phyloP scores from a whole-genome alignment of 2,329 filamentous ascomycete genomes.

The Penicillium italicum region DNA sequence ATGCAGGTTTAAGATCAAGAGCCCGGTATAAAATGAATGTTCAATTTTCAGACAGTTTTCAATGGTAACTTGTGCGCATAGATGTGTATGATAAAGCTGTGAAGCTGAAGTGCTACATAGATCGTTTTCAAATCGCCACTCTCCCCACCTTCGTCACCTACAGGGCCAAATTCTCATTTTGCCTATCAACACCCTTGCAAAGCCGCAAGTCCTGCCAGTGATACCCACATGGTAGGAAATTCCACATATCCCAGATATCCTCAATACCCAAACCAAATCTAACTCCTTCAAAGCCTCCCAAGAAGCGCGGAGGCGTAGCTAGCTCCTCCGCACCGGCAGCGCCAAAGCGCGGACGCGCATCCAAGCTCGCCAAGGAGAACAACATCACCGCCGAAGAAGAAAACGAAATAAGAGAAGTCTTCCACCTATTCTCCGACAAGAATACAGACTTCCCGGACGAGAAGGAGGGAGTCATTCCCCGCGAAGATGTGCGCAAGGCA shows the following conservation, averaged over 20 bases:
- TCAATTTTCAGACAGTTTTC: not conserved
- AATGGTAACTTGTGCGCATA: not conserved
- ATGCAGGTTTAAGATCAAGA: not conserved
- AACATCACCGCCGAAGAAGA: constrained; percentile 81
- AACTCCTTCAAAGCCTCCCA: constrained; percentile 31
- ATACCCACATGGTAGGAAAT: constrained; percentile 3
- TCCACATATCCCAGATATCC: not conserved
- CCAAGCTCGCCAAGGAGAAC: constrained; percentile 89
- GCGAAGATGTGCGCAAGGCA: constrained; percentile 65
- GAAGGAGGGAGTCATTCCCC: constrained; percentile 66
- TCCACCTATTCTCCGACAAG: constrained; percentile 65
- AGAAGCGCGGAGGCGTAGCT: constrained; percentile 33
- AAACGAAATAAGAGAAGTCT: constrained; percentile 85
- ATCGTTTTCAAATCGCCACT: not conserved
- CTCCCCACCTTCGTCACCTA: constrained; percentile 5
- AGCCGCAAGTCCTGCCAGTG: not conserved
- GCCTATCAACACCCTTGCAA: not conserved
- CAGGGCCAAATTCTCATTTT: not conserved
- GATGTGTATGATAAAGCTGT: not conserved
- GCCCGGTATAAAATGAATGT: too few relatives aligned
- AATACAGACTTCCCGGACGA: constrained; percentile 64
- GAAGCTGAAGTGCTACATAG: not conserved
- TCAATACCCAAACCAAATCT: not conserved
- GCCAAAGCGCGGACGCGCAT: constrained; percentile 56
- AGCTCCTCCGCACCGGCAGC: constrained; percentile 29